Base-by-base conservation (phyloP, 495 filamentous ascomycete genomes). In the Penicillium soppii region DNA sequence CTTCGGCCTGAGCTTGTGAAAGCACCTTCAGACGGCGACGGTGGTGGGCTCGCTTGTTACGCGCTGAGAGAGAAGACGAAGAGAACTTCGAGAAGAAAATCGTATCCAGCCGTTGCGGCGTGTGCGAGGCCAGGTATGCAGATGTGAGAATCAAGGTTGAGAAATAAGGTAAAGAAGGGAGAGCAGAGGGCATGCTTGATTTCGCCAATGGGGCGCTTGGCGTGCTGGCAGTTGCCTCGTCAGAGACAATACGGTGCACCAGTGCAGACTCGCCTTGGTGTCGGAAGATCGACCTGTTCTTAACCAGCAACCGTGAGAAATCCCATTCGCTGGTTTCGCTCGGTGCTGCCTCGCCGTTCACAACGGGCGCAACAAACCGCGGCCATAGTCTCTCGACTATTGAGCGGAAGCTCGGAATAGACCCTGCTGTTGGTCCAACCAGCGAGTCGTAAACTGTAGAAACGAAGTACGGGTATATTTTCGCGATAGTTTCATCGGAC, bases 101-200 rank as follows among this genome's bases (percentile, higher is more conserved):
- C 2, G 83, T 76, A 67, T 98, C 94, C 30, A 87, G 80, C 35
- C 83, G 74, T 15, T 90, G 77, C 1, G 89, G 84, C 61, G 89
- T 97, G 72, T 92, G 89, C 4, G 91, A 96, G 52, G 92, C 90
- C 4, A 98, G 82, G 69, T 96, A 98, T 17, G 92, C 85, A 41
- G 91, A 88, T 30, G 92, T 80, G 12, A 98, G 79, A 49, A 97
- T 81, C 32, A 90, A 74, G 38, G 89, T 86, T 17, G 94, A 85
- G 61, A 89, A 90, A 56, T 89, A 87, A 9, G 92, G 90, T 20
- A 97, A 59, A 43, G 66, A 65, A 8, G 70, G 71, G 5, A 74
- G 66, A 9, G 65, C 67, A 2, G 73, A 71, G n/a, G 70, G 61
- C 9, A 65, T 61, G 12, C 60, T 59, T 7, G 54, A 56, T 19